These are phyloP conservation scores for Colletotrichum gloeosporioides DNA, from an alignment of 2,329 filamentous ascomycete genomes.

Conservation along the genomic window DNA sequence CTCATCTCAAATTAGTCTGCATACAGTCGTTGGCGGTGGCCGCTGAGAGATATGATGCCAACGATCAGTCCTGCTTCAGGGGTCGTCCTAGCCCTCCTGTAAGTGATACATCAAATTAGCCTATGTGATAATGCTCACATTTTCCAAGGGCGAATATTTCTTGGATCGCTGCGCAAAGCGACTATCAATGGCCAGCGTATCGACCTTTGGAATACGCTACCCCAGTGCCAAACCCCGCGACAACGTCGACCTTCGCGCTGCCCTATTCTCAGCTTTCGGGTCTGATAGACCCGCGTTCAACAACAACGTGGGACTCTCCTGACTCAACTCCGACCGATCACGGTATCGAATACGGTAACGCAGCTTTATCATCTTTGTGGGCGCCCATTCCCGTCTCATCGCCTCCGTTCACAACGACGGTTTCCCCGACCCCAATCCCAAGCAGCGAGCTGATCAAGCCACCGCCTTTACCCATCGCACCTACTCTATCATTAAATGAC, in stretches of 20 bases:
- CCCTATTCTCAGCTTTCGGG: background rate
- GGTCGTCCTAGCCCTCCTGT: background rate
- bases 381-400: conserved; percentile 37
- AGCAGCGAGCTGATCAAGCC: conserved; percentile 49
- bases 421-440: conserved; percentile 59
- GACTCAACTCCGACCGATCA: background rate
- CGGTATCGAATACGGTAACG: conserved; percentile 28
- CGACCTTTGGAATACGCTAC: background rate
- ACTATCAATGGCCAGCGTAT: background rate
- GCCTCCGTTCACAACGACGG: conserved; percentile 45
- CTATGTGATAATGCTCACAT: background rate
- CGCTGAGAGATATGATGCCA: background rate
- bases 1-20: background rate
- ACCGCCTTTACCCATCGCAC: background rate
- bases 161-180: background rate
- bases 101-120: background rate
- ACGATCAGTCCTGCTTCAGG: background rate
- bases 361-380: conserved; percentile 38
- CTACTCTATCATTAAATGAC: background rate
- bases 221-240: background rate
- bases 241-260: background rate
- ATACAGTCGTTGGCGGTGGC: background rate
- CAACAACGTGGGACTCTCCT: background rate
- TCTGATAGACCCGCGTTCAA: background rate
- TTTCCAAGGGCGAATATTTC: background rate